Base-by-base conservation (phyloP, 2,329 filamentous ascomycete genomes). In the Phialophora tarda region DNA sequence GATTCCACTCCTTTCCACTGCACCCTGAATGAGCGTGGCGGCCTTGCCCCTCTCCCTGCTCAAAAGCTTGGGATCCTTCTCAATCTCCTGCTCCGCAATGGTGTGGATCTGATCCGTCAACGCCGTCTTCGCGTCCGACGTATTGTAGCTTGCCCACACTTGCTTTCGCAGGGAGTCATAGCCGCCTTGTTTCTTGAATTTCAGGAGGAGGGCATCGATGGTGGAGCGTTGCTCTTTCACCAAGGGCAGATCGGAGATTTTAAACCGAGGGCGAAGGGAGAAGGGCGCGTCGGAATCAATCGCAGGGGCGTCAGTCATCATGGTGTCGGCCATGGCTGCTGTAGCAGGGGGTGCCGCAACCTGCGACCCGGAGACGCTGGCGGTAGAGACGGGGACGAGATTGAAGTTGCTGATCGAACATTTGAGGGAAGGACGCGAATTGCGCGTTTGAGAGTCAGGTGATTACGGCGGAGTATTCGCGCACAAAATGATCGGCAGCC, bases 141-240 rank as follows among this genome's bases (percentile, higher is more conserved):
- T 57, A 64, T 84, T 82, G 67, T 86, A 89, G 64, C 86, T 82
- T 12, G 84, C 82, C 79, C 86, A 87, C 2, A 87, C 78, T 66
- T 84, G 82, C 75, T 88, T 89, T 65, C 87, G 84, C 63, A 89
- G 77, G 58, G 78, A 79, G 74, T 89, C 87, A 72, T 88, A 89
- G 63, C 86, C 85, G 69, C 87, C 87, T 75, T 88, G 88, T 77
- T 89, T 89, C 77, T 88, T 88, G 75, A 88, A 88, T 0, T 84
- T 85, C 73, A 87, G 83, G 21, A 88, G 80, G 53, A 89, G 80
- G 70, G 81, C 81, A 74, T 89, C 86, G 63, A 89, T 87, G 26
- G 83, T 82, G 6, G 82, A 79, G 67, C 85, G 84, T 74, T 89
- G 86, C 41, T 82, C 77, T 62, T 84, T 82, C 26, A 84, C 83